Conservation (phyloP, 2,329 filamentous ascomycete species). For the Plectosphaerella cucumerina region DNA sequence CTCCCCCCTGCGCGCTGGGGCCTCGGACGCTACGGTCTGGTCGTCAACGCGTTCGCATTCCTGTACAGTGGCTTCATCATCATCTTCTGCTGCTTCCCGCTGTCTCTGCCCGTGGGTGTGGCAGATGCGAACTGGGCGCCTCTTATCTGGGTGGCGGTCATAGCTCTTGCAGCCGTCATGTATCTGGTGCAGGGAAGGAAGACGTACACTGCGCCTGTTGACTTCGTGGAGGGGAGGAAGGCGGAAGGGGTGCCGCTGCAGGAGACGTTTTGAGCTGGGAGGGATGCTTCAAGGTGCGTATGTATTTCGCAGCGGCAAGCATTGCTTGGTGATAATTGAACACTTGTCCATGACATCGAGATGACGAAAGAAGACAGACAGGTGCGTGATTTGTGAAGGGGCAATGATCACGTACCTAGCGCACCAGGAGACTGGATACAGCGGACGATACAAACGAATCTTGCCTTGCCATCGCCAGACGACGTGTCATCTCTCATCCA, state of each 20-base stretch:
- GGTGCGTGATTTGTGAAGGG: no score
- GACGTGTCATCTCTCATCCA: no score
- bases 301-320: no score
- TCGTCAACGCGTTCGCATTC: constrained; percentile 27
- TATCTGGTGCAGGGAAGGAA: neutral
- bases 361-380: no score
- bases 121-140: constrained; percentile 2
- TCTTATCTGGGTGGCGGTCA: constrained; percentile 2
- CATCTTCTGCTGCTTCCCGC: constrained; percentile 9
- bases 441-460: no score
- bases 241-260: constrained; percentile 1
- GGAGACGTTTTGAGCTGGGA: neutral
- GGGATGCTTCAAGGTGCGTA: no score
- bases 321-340: no score
- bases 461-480: no score
- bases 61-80: constrained; percentile 14
- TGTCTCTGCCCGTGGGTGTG: constrained; percentile 1
- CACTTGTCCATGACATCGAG: no score
- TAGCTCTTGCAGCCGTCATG: neutral
- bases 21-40: constrained; percentile 30
- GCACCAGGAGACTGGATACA: no score
- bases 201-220: neutral
- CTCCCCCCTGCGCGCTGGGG: constrained; percentile 30
- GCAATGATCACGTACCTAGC: no score
- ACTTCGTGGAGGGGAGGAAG: constrained; percentile 1